Percentiles rank a stretch among this genome's conserved stretches.
phyloP scores from a whole-genome alignment of 2,329 filamentous ascomycete species.

The Ascochyta rabiei region DNA sequence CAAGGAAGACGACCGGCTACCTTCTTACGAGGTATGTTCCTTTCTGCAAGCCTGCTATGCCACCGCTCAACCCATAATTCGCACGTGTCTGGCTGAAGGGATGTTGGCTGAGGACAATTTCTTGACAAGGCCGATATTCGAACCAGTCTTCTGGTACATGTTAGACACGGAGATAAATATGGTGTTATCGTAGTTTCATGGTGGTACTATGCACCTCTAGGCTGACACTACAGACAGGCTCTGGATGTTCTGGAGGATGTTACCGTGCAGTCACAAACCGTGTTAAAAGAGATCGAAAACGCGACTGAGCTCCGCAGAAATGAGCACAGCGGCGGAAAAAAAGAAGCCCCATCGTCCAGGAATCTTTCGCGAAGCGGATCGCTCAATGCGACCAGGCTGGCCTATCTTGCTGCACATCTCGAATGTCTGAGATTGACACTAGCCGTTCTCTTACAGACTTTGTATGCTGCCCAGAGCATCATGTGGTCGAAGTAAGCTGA shows the following conservation, averaged over 20 bases:
- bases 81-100: neutral
- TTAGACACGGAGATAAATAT: neutral
- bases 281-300: conserved; percentile 38
- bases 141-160: neutral
- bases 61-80: neutral
- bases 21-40: conserved; percentile 42
- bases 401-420: conserved; percentile 44
- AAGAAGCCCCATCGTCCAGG: neutral
- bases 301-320: conserved; percentile 20
- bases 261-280: conserved; percentile 37
- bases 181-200: no score
- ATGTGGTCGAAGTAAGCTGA: conserved; percentile 46
- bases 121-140: neutral
- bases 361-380: neutral
- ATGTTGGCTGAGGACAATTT: neutral
- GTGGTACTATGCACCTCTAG: neutral
- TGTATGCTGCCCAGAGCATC: conserved; percentile 47
- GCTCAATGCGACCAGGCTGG: conserved; percentile 24
- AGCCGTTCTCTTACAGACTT: conserved; percentile 46
- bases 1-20: conserved; percentile 46
- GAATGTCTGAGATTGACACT: conserved; percentile 44
- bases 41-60: neutral
- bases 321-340: conserved; percentile 7
- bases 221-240: conserved; percentile 26
- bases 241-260: conserved; percentile 43